These are phyloP conservation scores for Talaromyces verruculosus DNA, from an alignment of 2,329 filamentous ascomycete genomes.

Conservation along the genomic window DNA sequence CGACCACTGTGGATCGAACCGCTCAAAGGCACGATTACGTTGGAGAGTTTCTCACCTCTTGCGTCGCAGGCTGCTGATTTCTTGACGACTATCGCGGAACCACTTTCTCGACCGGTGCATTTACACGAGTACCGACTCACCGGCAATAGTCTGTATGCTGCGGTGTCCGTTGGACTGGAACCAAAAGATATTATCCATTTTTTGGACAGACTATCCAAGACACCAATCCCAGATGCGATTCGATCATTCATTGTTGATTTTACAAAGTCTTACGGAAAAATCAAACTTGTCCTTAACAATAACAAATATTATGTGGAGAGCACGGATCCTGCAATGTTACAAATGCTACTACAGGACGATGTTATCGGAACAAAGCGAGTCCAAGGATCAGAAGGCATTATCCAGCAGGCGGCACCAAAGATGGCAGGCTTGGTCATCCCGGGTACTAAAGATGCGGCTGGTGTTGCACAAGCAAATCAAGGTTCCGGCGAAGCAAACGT, in stretches of 20 bases:
- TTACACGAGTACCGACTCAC: conserved; percentile 94
- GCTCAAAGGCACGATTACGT: conserved; percentile 77
- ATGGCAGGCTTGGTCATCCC: conserved; percentile 88
- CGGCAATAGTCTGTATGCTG: conserved; percentile 89
- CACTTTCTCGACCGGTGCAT: conserved; percentile 81
- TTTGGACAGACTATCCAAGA: conserved; percentile 85
- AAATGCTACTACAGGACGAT: conserved; percentile 79
- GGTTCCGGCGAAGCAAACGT: conserved; percentile 30
- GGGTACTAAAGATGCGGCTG: conserved; percentile 89
- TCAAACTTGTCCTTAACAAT: conserved; percentile 90
- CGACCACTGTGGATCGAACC: conserved; percentile 94
- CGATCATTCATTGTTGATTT: conserved; percentile 76
- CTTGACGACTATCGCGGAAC: conserved; percentile 92
- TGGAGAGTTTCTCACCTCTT: conserved; percentile 90
- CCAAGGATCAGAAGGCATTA: conserved; percentile 70
- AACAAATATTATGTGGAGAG: conserved; percentile 95
- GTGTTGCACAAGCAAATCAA: conserved; percentile 70
- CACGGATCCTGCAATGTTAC: conserved; percentile 79
- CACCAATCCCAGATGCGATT: conserved; percentile 77
- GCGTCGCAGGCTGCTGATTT: conserved; percentile 90
- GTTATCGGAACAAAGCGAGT: conserved; percentile 78
- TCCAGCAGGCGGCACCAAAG: conserved; percentile 78
- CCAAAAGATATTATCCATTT: conserved; percentile 87
- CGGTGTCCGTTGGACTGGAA: conserved; percentile 88
- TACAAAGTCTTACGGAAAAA: conserved; percentile 89